Evolutionary conservation across 2,329 filamentous ascomycete species (phyloP), one percentile per base, ranked within the genome.

Genomic region (Pseudocercospora eumusae): DNA sequence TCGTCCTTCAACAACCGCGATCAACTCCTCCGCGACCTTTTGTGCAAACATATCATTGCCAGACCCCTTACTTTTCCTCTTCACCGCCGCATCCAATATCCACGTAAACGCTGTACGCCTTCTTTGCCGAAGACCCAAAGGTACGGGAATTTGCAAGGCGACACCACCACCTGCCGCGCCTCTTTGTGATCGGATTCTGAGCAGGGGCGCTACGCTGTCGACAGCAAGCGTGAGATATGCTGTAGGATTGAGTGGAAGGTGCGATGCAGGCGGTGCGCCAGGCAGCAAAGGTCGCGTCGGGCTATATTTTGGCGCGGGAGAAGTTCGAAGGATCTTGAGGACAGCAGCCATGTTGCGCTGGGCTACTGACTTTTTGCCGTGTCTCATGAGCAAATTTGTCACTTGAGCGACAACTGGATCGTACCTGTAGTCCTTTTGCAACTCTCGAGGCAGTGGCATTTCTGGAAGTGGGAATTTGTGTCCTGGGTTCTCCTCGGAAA

Each of bases 361-460:
- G n/a, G 95, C 95, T 75, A 86, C 84, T 73, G 89, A 89, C 75
- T 96, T 86, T 81, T 97, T 96, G 70, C 95, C 95, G 77, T 98
- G 86, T 70, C 83, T 82, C 93, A 98, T 99, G 66, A 99, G 78
- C 69, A 96, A 82, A 75, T 92, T 93, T 18, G 92, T 96, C 70
- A 98, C 83, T 80, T 97, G 95, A 67, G 89, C 82, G 53, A 98
- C 82, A 7, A 97, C 83, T 1, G 91, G 86, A 74, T 97, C 90
- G 74, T 98, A 96, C 71, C 95, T 86, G 74, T 91, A 82, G 77
- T 92, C 90, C 70, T 93, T 79, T 77, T 91, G 83, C 61, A 82
- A 77, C 27, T 82, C 80, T 60, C 84, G 82, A 9, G 88, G 84
- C 57, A 92, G 80, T 6, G 89, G 86, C 60, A 88, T 78, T 36